phyloP scores from a whole-genome alignment of 768 basidiomycete genomes.

The Erythrobasidium yunnanense region DNA sequence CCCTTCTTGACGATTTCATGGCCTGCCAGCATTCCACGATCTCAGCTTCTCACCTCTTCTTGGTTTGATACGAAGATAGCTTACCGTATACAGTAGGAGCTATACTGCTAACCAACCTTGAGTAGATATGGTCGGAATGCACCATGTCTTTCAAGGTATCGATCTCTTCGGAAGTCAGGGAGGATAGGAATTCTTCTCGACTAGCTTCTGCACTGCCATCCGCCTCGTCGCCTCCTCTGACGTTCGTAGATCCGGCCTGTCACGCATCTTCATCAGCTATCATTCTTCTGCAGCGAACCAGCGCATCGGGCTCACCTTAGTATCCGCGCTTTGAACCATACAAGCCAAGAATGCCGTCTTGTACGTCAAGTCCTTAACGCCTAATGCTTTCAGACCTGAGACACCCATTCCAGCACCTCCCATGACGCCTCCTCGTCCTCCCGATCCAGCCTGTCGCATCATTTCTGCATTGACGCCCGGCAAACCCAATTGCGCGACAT shows the following conservation, averaged over 20 bases:
- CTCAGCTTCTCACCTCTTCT: not conserved
- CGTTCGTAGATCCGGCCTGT: slow-evolving; percentile 65
- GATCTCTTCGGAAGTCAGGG: slow-evolving; percentile 84
- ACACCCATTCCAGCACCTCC: slow-evolving; percentile 54
- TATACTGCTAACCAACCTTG: slow-evolving; percentile 81
- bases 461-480: slow-evolving; percentile 91
- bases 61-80: slow-evolving; percentile 1
- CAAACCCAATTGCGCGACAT: slow-evolving; percentile 87
- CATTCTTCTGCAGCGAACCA: not conserved
- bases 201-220: slow-evolving; percentile 46
- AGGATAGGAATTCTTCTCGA: slow-evolving; percentile 68
- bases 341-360: slow-evolving; percentile 98
- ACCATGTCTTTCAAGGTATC: slow-evolving; percentile 93
- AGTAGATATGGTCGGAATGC: slow-evolving; percentile 85
- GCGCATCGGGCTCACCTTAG: slow-evolving; percentile 52
- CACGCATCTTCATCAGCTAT: not conserved
- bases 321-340: slow-evolving; percentile 88
- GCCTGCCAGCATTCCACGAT: slow-evolving; percentile 41
- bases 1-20: slow-evolving; percentile 99
- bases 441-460: slow-evolving; percentile 70
- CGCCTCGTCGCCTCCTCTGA: slow-evolving; percentile 80
- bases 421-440: slow-evolving; percentile 54
- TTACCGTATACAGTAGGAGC: slow-evolving; percentile 87
- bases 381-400: slow-evolving; percentile 82
- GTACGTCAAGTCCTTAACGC: slow-evolving; percentile 90